These are phyloP conservation scores for Calonectria leucothoes DNA, from an alignment of 2,329 filamentous ascomycete genomes.

Conservation along the genomic window DNA sequence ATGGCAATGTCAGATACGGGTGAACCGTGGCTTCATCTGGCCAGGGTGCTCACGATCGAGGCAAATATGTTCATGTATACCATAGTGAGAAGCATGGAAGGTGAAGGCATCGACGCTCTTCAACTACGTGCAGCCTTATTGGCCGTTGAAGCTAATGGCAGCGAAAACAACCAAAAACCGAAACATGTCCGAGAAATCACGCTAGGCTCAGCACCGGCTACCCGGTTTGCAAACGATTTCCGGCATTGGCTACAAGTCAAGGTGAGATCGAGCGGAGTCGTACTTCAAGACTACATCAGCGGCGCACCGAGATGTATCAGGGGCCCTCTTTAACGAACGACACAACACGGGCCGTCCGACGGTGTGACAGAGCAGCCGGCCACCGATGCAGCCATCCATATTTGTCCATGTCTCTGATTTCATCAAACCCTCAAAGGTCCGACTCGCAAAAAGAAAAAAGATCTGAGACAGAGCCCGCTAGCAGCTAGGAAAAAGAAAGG, in stretches of 20 bases:
- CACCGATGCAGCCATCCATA: background rate
- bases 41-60: background rate
- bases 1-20: background rate
- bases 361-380: constrained; percentile 11
- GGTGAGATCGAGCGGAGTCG: background rate
- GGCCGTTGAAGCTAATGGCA: background rate
- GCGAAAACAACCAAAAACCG: background rate
- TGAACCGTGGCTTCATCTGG: background rate
- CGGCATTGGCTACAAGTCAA: background rate
- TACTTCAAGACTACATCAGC: background rate
- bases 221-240: background rate
- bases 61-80: background rate
- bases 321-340: background rate
- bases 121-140: background rate
- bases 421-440: background rate
- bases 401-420: background rate
- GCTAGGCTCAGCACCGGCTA: background rate
- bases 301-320: background rate
- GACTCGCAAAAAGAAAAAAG: background rate
- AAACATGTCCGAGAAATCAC: background rate
- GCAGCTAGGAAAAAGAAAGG: background rate
- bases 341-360: background rate
- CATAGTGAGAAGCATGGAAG: background rate
- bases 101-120: background rate
- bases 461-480: background rate